Evolutionary conservation across 441 rosid genomes (phyloP).

Genomic region (Pelargonium australe): DNA sequence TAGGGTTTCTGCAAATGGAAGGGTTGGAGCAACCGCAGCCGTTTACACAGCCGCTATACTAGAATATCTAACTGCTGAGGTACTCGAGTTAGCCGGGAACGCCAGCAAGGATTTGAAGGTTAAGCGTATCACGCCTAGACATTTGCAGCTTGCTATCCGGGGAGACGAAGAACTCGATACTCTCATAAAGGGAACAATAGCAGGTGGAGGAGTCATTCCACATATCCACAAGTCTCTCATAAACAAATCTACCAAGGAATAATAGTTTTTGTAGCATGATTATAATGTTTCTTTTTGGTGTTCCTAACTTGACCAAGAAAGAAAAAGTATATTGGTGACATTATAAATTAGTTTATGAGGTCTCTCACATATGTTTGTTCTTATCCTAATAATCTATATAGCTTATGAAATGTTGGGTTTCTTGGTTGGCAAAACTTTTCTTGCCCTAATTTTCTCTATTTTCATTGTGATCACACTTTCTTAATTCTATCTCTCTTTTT

Average conservation of each 20-base stretch:
- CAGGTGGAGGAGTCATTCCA: constrained; percentile 95
- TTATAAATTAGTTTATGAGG: no score
- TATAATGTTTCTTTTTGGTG: neutral
- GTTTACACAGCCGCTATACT: constrained; percentile 79
- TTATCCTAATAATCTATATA: no score
- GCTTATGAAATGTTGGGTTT: no score
- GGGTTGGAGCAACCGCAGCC: constrained; percentile 90
- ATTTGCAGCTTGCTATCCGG: constrained; percentile 83
- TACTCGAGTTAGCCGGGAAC: constrained; percentile 84
- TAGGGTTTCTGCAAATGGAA: constrained; percentile 56
- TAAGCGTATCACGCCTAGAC: constrained; percentile 89
- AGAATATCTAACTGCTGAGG: constrained; percentile 82
- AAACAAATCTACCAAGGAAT: constrained; percentile 79
- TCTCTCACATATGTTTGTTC: no score
- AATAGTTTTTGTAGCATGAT: constrained; percentile 5
- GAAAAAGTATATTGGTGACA: no score
- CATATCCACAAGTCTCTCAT: constrained; percentile 90
- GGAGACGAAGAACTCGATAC: constrained; percentile 95
- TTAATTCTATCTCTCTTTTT: no score
- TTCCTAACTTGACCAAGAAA: neutral
- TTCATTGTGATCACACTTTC: no score
- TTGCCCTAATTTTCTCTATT: no score
- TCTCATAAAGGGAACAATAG: constrained; percentile 89
- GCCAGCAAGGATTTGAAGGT: constrained; percentile 92
- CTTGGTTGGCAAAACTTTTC: no score